Percentiles rank a stretch among this genome's conserved stretches.
These are phyloP conservation scores for Yamadazyma dendronema DNA, from an alignment of 1,139 yeast species.

Conservation along the genomic window DNA sequence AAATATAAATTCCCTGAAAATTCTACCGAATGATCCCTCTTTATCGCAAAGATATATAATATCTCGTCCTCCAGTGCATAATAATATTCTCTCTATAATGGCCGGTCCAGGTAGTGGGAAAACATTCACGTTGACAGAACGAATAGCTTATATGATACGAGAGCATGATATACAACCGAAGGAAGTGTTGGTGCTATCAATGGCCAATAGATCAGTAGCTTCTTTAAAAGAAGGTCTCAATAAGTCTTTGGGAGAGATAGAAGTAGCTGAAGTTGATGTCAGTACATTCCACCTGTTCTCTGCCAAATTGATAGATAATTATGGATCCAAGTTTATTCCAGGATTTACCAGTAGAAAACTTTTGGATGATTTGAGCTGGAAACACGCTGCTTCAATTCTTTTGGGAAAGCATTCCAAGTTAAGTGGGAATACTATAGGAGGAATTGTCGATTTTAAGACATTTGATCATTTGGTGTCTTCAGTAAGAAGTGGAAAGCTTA, in stretches of 20 bases:
- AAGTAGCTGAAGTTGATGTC: slow-evolving; percentile 36
- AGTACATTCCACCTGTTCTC: slow-evolving; percentile 68
- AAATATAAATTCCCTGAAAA: neutral
- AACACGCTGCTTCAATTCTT: slow-evolving; percentile 35
- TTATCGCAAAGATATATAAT: slow-evolving; percentile 41
- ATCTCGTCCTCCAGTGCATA: slow-evolving; percentile 29
- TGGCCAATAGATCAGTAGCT: slow-evolving; percentile 69
- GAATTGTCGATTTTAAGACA: slow-evolving; percentile 25
- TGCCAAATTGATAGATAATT: slow-evolving; percentile 43
- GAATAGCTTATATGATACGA: slow-evolving; percentile 49
- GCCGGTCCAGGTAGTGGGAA: slow-evolving; percentile 85
- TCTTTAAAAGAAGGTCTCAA: slow-evolving; percentile 43
- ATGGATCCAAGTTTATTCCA: slow-evolving; percentile 25
- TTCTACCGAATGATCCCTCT: slow-evolving; percentile 11
- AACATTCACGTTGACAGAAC: slow-evolving; percentile 56
- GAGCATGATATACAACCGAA: slow-evolving; percentile 42
- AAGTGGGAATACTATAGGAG: slow-evolving; percentile 22
- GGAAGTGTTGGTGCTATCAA: slow-evolving; percentile 60
- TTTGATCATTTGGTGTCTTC: slow-evolving; percentile 33
- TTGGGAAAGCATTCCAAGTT: slow-evolving; percentile 25
- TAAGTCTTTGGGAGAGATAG: slow-evolving; percentile 22
- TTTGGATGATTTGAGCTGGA: slow-evolving; percentile 55
- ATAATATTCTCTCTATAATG: slow-evolving; percentile 45
- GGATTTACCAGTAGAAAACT: slow-evolving; percentile 31
- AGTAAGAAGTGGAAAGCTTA: slow-evolving; percentile 29